These are phyloP conservation scores for Lachnellula hyalina DNA, from an alignment of 2,329 filamentous ascomycete species.

Conservation along the genomic window DNA sequence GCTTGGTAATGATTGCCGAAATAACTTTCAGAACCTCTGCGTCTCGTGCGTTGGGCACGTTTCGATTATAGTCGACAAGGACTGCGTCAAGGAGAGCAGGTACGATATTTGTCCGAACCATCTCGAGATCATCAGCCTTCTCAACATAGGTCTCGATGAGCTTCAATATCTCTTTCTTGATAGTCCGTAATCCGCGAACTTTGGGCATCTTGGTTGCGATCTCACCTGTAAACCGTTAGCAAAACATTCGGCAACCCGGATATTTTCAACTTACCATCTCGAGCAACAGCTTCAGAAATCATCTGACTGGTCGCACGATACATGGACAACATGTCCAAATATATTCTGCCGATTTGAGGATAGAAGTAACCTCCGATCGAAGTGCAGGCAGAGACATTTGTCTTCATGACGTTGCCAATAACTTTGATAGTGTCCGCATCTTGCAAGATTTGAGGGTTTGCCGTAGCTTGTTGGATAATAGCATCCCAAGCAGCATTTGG, in stretches of 20 bases:
- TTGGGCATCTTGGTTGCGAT: slow-evolving; percentile 97
- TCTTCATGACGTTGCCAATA: slow-evolving; percentile 99
- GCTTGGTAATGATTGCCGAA: slow-evolving; percentile 93
- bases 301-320: slow-evolving; percentile 94
- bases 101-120: slow-evolving; percentile 89
- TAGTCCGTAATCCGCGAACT: slow-evolving; percentile 88
- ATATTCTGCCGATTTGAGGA: slow-evolving; percentile 94
- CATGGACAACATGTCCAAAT: slow-evolving; percentile 98
- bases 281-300: slow-evolving; percentile 86
- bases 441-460: slow-evolving; percentile 80
- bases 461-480: slow-evolving; percentile 83
- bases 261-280: slow-evolving; percentile 57
- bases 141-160: slow-evolving; percentile 97
- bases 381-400: slow-evolving; percentile 95
- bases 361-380: slow-evolving; percentile 98
- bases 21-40: slow-evolving; percentile 96
- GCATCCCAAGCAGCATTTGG: slow-evolving; percentile 94
- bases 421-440: slow-evolving; percentile 96
- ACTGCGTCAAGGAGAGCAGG: slow-evolving; percentile 94
- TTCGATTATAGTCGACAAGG: slow-evolving; percentile 92
- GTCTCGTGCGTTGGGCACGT: slow-evolving; percentile 91
- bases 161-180: slow-evolving; percentile 99
- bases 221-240: slow-evolving; percentile 54
- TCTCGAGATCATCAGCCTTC: slow-evolving; percentile 92
- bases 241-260: not conserved